Evolutionary conservation across 345 rosid species (phyloP).

Genomic region (Populus alba): DNA sequence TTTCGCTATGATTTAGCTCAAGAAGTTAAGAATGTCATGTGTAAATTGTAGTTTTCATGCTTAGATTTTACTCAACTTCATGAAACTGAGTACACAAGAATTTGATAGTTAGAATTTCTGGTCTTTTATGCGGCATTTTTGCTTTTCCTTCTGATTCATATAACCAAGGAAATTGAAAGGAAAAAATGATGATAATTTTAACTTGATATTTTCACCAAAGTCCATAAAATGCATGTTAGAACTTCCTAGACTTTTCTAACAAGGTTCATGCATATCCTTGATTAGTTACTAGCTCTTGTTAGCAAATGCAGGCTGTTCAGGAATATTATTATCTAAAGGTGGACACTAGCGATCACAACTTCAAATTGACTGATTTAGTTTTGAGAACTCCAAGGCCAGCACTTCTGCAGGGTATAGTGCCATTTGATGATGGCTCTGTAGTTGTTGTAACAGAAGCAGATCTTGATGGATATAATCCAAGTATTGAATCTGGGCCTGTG

Average conservation of each 20-base stretch:
- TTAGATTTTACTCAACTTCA: background rate
- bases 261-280: background rate
- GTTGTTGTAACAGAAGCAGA: slow-evolving; percentile 83
- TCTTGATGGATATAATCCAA: slow-evolving; percentile 65
- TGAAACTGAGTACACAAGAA: background rate
- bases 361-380: slow-evolving; percentile 25
- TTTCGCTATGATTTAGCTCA: background rate
- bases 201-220: background rate
- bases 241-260: background rate
- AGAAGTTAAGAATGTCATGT: background rate
- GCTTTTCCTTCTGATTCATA: background rate
- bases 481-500: slow-evolving; percentile 25
- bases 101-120: background rate
- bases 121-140: background rate
- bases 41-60: background rate
- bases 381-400: slow-evolving; percentile 22
- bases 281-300: background rate
- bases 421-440: slow-evolving; percentile 77
- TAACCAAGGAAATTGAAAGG: background rate
- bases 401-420: slow-evolving; percentile 37
- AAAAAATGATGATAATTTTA: background rate
- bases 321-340: slow-evolving; percentile 60
- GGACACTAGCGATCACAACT: slow-evolving; percentile 25
- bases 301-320: slow-evolving; percentile 65
- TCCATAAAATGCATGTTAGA: background rate